Conservation (phyloP, 2,329 filamentous ascomycete genomes). For the Fusarium equiseti region DNA sequence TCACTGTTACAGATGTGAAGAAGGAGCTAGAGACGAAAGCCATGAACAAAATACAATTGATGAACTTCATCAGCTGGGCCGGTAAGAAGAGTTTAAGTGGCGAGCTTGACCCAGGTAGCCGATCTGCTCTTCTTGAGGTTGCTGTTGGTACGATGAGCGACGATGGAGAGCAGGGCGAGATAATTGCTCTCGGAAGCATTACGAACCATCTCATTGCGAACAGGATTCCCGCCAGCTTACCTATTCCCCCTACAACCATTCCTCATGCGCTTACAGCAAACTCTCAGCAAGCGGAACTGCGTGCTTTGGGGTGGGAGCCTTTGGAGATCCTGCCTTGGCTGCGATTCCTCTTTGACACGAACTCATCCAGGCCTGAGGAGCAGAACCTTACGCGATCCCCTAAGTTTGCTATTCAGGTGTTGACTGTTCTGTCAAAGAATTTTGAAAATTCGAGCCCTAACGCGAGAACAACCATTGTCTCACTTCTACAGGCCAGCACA, state of each 20-base stretch:
- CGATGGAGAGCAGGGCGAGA: conserved; percentile 71
- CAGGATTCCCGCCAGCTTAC: conserved; percentile 83
- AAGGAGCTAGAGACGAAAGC: conserved; percentile 85
- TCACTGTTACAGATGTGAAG: conserved; percentile 88
- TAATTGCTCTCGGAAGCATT: conserved; percentile 83
- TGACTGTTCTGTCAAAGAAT: conserved; percentile 85
- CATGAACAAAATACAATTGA: conserved; percentile 80
- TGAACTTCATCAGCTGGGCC: conserved; percentile 87
- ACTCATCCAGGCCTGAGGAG: conserved; percentile 68
- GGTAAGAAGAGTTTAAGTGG: conserved; percentile 77
- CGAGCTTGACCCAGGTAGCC: conserved; percentile 77
- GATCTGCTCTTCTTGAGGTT: conserved; percentile 79
- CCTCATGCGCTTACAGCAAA: conserved; percentile 84
- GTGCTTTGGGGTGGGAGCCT: conserved; percentile 87
- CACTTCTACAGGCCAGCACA: conserved; percentile 74
- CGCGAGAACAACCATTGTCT: conserved; percentile 74
- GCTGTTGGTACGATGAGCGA: conserved; percentile 78
- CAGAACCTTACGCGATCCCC: conserved; percentile 79
- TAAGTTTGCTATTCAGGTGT: conserved; percentile 80
- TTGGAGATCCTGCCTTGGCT: conserved; percentile 90
- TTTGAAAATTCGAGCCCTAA: conserved; percentile 83
- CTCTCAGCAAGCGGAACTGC: conserved; percentile 75
- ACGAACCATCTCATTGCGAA: conserved; percentile 79
- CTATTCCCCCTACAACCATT: conserved; percentile 83
- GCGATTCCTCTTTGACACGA: conserved; percentile 79